A percentile compares a stretch with the other conserved stretches of the same genome.
phyloP scores from a whole-genome alignment of 352 stramenopile genomes.

The Phytophthora sp. region DNA sequence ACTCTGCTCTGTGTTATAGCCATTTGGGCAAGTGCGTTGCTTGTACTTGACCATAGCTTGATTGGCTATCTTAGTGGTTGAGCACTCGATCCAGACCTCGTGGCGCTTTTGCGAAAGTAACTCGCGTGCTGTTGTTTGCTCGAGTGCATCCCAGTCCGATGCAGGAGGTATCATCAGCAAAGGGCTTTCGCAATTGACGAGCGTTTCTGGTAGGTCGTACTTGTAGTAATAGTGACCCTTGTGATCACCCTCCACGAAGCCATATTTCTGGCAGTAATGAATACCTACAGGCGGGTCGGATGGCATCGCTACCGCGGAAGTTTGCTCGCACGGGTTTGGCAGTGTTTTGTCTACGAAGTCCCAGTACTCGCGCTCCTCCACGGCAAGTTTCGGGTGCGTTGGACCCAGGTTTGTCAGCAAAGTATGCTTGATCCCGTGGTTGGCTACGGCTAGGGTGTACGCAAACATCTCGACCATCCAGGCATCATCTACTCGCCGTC shows the following conservation, averaged over 20 bases:
- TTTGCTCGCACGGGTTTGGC: constrained; percentile 47
- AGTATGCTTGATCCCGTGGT: constrained; percentile 64
- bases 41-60: constrained; percentile 53
- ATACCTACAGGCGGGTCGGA: constrained; percentile 44
- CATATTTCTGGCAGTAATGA: constrained; percentile 66
- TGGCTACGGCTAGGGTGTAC: constrained; percentile 52
- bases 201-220: constrained; percentile 52
- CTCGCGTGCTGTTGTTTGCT: constrained; percentile 15
- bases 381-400: constrained; percentile 46
- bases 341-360: constrained; percentile 37
- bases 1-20: constrained; percentile 56
- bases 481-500: constrained; percentile 36
- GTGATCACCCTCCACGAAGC: constrained; percentile 45
- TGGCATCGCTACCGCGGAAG: constrained; percentile 42
- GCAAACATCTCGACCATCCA: constrained; percentile 75
- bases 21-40: constrained; percentile 41
- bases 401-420: constrained; percentile 47
- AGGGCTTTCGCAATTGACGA: constrained; percentile 49
- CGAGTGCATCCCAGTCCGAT: constrained; percentile 40
- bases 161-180: constrained; percentile 48
- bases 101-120: constrained; percentile 36
- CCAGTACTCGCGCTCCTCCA: constrained; percentile 45
- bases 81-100: constrained; percentile 51
- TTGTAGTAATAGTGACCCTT: constrained; percentile 65
- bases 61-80: constrained; percentile 53